Base-by-base conservation (phyloP, 768 basidiomycete species). In the Mycena albidolilacea region DNA sequence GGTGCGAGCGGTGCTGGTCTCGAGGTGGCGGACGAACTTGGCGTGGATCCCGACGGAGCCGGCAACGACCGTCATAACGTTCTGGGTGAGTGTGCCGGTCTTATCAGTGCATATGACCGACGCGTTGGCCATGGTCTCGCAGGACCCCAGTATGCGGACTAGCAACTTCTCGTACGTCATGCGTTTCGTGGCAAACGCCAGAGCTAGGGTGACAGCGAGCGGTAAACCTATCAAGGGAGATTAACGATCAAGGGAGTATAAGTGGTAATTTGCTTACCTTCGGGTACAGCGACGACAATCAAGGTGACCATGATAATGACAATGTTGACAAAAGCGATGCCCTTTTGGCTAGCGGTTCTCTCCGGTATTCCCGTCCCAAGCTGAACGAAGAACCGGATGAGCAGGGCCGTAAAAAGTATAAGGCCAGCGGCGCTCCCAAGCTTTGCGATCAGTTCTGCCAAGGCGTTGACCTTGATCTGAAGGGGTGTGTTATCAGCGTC, bases 51-150 rank as follows among this genome's bases (percentile, higher is more conserved):
- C 98, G 60, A 99, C 85, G 12, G 96, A 97, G 46, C 97, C 97
- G 30, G 97, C 97, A 60, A 99, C 97, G 74, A 99, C 95, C 12
- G 93, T 91, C 98, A 99, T 99, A 76, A 84, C 85, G 83, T 99
- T 99, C 79, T 95, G 93, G 0, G 98, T 99, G 23, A 99, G 91
- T 30, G 30, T 3, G 30, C 30, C 30, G 30, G 30, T 30, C 30
- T 30, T 30, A 3, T 97, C 96, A 15, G 96, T 97, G 83, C 96
- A 97, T 5, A 98, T 90, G 71, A 98, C 97, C 23, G 94, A 97
- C 7, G 97, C 95, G 77, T 98, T 98, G n/a, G 95, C 97, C 97
- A 98, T 99, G 0, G 96, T 98, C 84, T 99, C 98, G 82, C 97
- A 99, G 14, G 97, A 97, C 7, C 95, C 95, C 43, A 99, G 90